phyloP scores from a whole-genome alignment of 331 rosid species.

The Quercus phellos region DNA sequence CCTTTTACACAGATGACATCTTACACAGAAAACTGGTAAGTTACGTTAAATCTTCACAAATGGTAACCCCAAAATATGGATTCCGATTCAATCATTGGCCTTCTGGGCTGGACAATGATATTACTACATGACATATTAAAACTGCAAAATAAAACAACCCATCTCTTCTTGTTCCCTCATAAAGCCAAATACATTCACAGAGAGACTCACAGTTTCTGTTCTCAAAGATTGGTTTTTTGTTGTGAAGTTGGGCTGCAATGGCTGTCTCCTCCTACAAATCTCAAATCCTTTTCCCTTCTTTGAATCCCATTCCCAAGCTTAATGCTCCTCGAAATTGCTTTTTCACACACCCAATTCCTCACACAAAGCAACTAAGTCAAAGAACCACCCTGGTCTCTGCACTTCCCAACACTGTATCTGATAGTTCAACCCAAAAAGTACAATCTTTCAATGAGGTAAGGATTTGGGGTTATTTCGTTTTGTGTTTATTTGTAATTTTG shows the following conservation, averaged over 20 bases:
- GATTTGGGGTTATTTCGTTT: not conserved
- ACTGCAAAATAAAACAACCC: too few relatives aligned
- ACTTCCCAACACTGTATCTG: not conserved
- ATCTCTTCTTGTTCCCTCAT: too few relatives aligned
- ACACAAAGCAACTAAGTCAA: not conserved
- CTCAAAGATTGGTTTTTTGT: too few relatives aligned
- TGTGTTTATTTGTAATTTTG: not conserved
- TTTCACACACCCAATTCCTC: not conserved
- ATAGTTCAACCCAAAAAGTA: not conserved
- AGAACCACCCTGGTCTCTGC: constrained; percentile 4
- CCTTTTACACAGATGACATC: too few relatives aligned
- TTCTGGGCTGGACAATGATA: too few relatives aligned
- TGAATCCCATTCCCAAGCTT: not conserved
- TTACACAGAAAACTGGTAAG: too few relatives aligned
- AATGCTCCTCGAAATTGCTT: not conserved
- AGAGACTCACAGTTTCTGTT: too few relatives aligned
- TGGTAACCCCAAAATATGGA: too few relatives aligned
- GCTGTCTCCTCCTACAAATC: not conserved
- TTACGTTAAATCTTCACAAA: too few relatives aligned
- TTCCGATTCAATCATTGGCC: too few relatives aligned
- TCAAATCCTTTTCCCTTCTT: not conserved
- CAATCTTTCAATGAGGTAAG: constrained; percentile 28
- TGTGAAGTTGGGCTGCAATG: not conserved
- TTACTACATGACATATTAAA: too few relatives aligned
- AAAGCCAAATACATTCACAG: too few relatives aligned